Evolutionary conservation across 805 yeast genomes (phyloP).

Genomic region (Metschnikowia peoriensis): DNA sequence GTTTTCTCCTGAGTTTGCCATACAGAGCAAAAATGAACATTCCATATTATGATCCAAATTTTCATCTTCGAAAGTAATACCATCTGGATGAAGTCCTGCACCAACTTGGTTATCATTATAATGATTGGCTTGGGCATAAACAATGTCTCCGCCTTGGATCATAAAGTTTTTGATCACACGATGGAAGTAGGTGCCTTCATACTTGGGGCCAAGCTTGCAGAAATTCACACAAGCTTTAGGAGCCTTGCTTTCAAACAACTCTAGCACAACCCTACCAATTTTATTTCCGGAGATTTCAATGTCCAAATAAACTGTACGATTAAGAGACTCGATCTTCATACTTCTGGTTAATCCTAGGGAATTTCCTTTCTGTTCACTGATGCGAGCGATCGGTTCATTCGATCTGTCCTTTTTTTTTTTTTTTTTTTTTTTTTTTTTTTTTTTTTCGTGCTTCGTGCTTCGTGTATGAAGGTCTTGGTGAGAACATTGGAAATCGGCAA

Average conservation of each 20-base stretch:
- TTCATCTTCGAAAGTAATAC: slow-evolving; percentile 52
- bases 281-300: slow-evolving; percentile 40
- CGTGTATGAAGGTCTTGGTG: not conserved
- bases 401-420: not conserved
- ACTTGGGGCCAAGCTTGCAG: slow-evolving; percentile 35
- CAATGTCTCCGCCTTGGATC: slow-evolving; percentile 65
- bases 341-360: not conserved
- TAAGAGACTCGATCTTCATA: slow-evolving; percentile 33
- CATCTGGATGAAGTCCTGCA: slow-evolving; percentile 27
- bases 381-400: not conserved
- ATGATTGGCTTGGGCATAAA: slow-evolving; percentile 32
- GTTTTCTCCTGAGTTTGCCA: slow-evolving; percentile 58
- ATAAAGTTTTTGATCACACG: slow-evolving; percentile 67
- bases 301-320: slow-evolving; percentile 48
- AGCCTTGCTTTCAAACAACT: slow-evolving; percentile 49
- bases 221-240: slow-evolving; percentile 59
- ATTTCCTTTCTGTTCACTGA: too few species aligned
- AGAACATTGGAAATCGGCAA: not conserved
- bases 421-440: too few species aligned
- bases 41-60: slow-evolving; percentile 46
- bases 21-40: slow-evolving; percentile 52
- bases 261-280: slow-evolving; percentile 61
- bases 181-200: slow-evolving; percentile 52
- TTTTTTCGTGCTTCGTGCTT: not conserved
- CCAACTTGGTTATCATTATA: slow-evolving; percentile 33